phyloP scores from a whole-genome alignment of 2,329 filamentous ascomycete species.

The Sporothrix sp. region DNA sequence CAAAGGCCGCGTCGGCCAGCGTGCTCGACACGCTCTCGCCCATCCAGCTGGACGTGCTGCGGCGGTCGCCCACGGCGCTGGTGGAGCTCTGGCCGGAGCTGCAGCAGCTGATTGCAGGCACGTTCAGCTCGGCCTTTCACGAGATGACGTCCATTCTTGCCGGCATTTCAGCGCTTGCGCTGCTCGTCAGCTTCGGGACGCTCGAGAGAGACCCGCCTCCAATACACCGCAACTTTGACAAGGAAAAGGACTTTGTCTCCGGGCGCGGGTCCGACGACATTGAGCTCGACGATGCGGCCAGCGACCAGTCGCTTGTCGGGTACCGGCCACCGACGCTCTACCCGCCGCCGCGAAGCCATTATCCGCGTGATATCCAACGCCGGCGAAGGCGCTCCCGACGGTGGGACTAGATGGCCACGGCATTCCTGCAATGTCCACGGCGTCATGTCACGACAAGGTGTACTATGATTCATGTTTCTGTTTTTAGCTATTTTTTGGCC shows the following conservation, averaged over 20 bases:
- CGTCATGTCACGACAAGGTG: background rate
- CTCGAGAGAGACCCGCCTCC: conserved; percentile 18
- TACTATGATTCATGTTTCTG: background rate
- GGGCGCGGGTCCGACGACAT: conserved; percentile 10
- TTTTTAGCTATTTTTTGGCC: background rate
- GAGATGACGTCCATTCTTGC: conserved; percentile 16
- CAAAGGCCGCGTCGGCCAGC: conserved; percentile 25
- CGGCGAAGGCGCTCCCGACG: background rate
- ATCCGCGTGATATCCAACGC: background rate
- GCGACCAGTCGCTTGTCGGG: conserved; percentile 13
- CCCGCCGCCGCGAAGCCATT: conserved; percentile 9
- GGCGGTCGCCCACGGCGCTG: conserved; percentile 17
- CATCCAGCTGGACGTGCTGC: conserved; percentile 16
- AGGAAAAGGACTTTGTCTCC: conserved; percentile 8
- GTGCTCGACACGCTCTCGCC: conserved; percentile 9
- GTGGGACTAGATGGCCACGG: background rate
- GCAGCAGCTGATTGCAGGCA: conserved; percentile 12
- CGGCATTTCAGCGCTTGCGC: conserved; percentile 12
- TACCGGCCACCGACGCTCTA: conserved; percentile 6
- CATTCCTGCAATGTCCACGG: background rate
- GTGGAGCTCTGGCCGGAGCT: conserved; percentile 18
- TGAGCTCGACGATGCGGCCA: conserved; percentile 14
- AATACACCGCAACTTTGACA: conserved; percentile 15
- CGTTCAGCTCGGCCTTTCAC: conserved; percentile 18
- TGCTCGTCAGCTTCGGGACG: conserved; percentile 18